A percentile compares a stretch with the other conserved stretches of the same genome.
phyloP scores from a whole-genome alignment of 371 early-diverging fungal species.

The Globomyces sp. region DNA sequence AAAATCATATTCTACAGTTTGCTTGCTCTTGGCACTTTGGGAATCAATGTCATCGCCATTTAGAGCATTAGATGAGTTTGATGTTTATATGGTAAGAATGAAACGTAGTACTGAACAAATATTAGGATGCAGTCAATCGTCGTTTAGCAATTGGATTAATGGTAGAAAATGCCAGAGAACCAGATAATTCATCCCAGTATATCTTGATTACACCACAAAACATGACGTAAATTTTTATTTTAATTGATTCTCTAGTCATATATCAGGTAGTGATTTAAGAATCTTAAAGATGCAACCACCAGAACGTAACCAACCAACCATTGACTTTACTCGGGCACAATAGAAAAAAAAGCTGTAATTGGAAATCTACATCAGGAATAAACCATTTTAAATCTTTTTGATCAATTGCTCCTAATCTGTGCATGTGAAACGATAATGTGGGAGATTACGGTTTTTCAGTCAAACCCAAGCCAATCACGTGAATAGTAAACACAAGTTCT shows the following conservation, averaged over 20 bases:
- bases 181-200: constrained; percentile 69
- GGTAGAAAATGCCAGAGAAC: constrained; percentile 68
- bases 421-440: no score
- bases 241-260: neutral
- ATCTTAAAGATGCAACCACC: neutral
- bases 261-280: neutral
- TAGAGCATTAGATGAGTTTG: constrained; percentile 98
- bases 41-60: constrained; percentile 93
- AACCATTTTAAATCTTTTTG: no score
- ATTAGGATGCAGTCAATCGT: constrained; percentile 87
- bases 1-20: constrained; percentile 98
- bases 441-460: no score
- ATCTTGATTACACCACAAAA: constrained; percentile 94
- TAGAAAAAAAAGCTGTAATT: neutral
- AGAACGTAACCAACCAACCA: neutral
- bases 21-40: constrained; percentile 96
- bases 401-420: no score
- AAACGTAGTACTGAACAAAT: neutral
- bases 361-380: no score
- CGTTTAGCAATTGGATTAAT: constrained; percentile 83
- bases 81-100: constrained; percentile 94
- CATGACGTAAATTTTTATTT: constrained; percentile 28
- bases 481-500: no score
- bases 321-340: neutral
- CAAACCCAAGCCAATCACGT: no score